Evolutionary conservation across 192 early-diverging fungal genomes (phyloP).

Genomic region (Cladochytrium replicatum): DNA sequence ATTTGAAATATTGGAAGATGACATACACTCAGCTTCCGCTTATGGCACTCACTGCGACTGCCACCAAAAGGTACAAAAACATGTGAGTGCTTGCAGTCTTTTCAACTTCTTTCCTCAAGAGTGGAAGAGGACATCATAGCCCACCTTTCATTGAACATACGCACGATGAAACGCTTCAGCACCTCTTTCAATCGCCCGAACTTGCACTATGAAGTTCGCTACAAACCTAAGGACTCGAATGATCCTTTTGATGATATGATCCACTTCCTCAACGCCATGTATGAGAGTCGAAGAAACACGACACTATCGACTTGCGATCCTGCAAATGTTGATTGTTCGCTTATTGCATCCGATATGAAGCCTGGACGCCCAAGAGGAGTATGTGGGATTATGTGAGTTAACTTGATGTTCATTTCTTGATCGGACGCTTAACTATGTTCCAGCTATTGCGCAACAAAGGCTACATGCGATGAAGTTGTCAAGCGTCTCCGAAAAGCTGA

Average conservation of each 20-base stretch:
- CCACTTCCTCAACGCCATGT: constrained; percentile 14
- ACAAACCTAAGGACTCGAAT: constrained; percentile 18
- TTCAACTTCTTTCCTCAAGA: neutral
- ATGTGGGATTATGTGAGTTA: constrained; percentile 30
- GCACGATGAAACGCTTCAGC: too few species aligned
- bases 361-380: constrained; percentile 17
- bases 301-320: neutral
- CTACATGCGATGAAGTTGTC: constrained; percentile 28
- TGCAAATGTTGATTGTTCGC: neutral
- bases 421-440: neutral
- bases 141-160: too few species aligned
- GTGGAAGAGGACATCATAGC: neutral
- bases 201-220: constrained; percentile 38
- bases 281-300: constrained; percentile 15
- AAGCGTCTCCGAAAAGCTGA: constrained; percentile 15
- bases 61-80: constrained; percentile 22
- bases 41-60: constrained; percentile 73
- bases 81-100: too few species aligned
- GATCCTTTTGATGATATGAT: constrained; percentile 25
- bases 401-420: neutral
- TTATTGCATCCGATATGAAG: neutral
- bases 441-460: constrained; percentile 36
- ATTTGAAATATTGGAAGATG: constrained; percentile 28
- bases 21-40: constrained; percentile 52
- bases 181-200: constrained; percentile 36